Conservation (phyloP, 257 asterid genomes). For the Przewalskia tangutica region DNA sequence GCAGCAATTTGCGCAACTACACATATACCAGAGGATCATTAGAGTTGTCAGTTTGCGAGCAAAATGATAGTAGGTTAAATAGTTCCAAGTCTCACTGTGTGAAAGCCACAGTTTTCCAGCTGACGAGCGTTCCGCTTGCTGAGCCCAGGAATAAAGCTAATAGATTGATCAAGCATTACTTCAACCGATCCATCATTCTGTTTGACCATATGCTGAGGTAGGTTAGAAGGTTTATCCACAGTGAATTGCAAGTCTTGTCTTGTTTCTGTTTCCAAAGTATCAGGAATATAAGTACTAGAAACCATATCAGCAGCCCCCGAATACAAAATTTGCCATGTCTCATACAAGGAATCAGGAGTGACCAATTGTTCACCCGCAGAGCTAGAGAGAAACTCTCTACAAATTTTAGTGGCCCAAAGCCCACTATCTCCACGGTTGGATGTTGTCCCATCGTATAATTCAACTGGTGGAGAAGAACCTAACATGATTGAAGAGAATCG, state of each 20-base stretch:
- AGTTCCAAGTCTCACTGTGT: conserved; percentile 47
- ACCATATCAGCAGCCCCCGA: conserved; percentile 25
- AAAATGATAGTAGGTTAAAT: conserved; percentile 1
- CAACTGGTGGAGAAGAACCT: conserved; percentile 59
- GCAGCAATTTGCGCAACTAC: conserved; percentile 84
- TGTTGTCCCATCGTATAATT: conserved; percentile 53
- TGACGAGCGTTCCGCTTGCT: conserved; percentile 50
- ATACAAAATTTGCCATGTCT: conserved; percentile 28
- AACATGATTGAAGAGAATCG: conserved; percentile 62
- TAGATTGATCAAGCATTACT: conserved; percentile 54
- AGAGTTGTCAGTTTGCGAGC: conserved; percentile 10
- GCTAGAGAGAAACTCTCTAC: conserved; percentile 40
- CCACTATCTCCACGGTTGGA: conserved; percentile 30
- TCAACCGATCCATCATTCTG: conserved; percentile 34
- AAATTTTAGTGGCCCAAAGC: conserved; percentile 40
- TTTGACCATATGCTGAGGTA: conserved; percentile 20
- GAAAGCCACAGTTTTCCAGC: conserved; percentile 72
- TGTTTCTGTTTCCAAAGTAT: conserved; percentile 26
- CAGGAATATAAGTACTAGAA: conserved; percentile 24
- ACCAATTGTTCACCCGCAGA: conserved; percentile 38
- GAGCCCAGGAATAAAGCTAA: conserved; percentile 55
- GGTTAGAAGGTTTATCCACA: conserved; percentile 22
- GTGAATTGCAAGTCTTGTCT: conserved; percentile 24
- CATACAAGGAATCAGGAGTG: conserved; percentile 31
- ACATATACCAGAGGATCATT: conserved; percentile 27